Conservation (phyloP, 495 filamentous ascomycete species). For the Penicillium coffeae region DNA sequence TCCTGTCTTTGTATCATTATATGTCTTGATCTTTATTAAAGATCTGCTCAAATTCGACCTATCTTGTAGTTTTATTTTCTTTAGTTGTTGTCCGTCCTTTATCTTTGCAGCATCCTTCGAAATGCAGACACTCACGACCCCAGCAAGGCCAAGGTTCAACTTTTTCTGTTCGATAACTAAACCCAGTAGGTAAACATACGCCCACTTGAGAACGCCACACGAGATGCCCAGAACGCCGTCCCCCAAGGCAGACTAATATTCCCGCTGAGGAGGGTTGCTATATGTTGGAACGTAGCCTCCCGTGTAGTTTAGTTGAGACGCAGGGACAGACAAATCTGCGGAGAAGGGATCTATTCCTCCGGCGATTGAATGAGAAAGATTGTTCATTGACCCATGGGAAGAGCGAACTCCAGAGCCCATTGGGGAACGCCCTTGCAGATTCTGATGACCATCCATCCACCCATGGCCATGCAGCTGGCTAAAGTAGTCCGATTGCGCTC, state of each 20-base stretch:
- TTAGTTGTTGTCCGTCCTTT: too few relatives aligned
- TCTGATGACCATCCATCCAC: conserved; percentile 29
- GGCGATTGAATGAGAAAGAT: conserved; percentile 26
- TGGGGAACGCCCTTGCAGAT: conserved; percentile 18
- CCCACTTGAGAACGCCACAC: neutral
- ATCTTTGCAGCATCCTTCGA: too few relatives aligned
- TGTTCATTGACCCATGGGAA: conserved; percentile 21
- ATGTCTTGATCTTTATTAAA: too few relatives aligned
- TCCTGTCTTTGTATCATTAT: too few relatives aligned
- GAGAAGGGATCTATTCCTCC: conserved; percentile 31
- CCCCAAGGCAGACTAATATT: conserved; percentile 15
- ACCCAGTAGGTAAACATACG: neutral
- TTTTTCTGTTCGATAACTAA: neutral
- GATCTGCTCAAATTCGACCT: too few relatives aligned
- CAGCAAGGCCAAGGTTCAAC: neutral
- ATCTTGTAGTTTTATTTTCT: too few relatives aligned
- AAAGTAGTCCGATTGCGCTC: conserved; percentile 33
- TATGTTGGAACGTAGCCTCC: conserved; percentile 31
- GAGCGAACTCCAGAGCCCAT: conserved; percentile 23
- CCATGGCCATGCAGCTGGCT: conserved; percentile 24
- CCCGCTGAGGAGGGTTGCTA: conserved; percentile 24
- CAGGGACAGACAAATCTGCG: conserved; percentile 28
- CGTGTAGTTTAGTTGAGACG: conserved; percentile 33
- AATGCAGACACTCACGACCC: too few relatives aligned
- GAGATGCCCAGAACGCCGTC: neutral